Base-by-base conservation (phyloP, 306 rosid genomes). In the Citrullus amarus region DNA sequence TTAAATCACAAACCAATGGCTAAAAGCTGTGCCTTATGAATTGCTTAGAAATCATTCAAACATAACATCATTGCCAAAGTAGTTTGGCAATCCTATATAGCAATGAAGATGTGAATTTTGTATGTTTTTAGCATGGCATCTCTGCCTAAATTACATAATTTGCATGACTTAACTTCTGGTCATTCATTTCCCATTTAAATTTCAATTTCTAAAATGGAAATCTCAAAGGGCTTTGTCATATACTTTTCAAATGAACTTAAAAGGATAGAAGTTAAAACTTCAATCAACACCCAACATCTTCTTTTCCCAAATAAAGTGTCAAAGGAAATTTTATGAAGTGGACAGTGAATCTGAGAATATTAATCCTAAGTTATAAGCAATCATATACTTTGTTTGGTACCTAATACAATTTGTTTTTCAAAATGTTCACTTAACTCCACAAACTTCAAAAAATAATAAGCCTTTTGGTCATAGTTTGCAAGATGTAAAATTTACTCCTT, bases 101-200 rank as follows among this genome's bases (percentile, higher is more conserved):
- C 57, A 71, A 39, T 44, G 22, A 6, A 30, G 32, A 9, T 43
- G 3, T 10, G 22, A 3, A 3, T 48, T 46, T 10, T 22, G 32
- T 68, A 43, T 39, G 75, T 43, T 48, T 48, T 55, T 20, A 56
- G 79, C 79, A 53, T 56, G 69, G 22, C 17, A 32, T 73, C 55
- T 71, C 54, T 48, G 60, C 22, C 60, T 72, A 48, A 72, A 72
- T 72, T 72, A 28, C 53, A 36, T 36, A 17, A n/a, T 34, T 20
- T 76, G 68, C 68, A 76, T 76, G 79, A 76, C 68, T 58, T 58
- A 76, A 76, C 66, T 76, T 76, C 79, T 76, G 20, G 8, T 50
- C 77, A 72, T 72, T 43, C 77, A 50, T 28, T 50, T 50, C 44
- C 43, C 77, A 50, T 50, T 71, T 72, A 72, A 8, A 50, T 48